Evolutionary conservation across 1,139 yeast species (phyloP).

Genomic region (Ashbya aceris): DNA sequence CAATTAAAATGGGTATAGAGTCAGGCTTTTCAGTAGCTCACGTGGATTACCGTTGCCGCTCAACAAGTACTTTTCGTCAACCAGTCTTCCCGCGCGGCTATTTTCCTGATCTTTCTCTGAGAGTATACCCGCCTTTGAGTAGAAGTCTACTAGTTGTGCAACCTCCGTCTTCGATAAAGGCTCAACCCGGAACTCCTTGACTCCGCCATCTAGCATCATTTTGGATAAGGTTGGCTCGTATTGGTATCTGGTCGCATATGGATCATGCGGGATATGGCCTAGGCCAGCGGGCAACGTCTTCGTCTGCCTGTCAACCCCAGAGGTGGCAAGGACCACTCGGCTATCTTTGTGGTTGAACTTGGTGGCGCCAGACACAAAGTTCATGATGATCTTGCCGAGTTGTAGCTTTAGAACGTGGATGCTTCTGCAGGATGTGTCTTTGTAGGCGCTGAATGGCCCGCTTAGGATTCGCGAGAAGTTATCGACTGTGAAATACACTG

Average conservation of each 20-base stretch:
- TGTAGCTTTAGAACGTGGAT: constrained; percentile 60
- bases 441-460: constrained; percentile 50
- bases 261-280: constrained; percentile 45
- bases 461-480: constrained; percentile 61
- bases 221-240: constrained; percentile 51
- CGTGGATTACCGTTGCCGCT: constrained; percentile 81
- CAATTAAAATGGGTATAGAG: constrained; percentile 17
- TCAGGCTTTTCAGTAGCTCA: constrained; percentile 45
- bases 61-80: constrained; percentile 47
- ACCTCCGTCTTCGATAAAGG: constrained; percentile 50
- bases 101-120: constrained; percentile 36
- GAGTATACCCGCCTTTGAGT: constrained; percentile 46
- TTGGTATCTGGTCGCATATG: constrained; percentile 42
- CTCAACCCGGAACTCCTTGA: constrained; percentile 40
- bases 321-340: constrained; percentile 57
- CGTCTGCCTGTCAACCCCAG: constrained; percentile 39
- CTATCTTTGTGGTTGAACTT: constrained; percentile 43
- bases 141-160: constrained; percentile 42
- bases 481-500: constrained; percentile 67
- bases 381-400: constrained; percentile 51
- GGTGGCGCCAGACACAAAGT: constrained; percentile 46
- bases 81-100: constrained; percentile 31
- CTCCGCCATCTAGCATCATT: constrained; percentile 39
- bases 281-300: constrained; percentile 56
- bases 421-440: constrained; percentile 45